Evolutionary conservation across 1,284 basidiomycete species (phyloP).

Genomic region (Macrocystidia cucumis): DNA sequence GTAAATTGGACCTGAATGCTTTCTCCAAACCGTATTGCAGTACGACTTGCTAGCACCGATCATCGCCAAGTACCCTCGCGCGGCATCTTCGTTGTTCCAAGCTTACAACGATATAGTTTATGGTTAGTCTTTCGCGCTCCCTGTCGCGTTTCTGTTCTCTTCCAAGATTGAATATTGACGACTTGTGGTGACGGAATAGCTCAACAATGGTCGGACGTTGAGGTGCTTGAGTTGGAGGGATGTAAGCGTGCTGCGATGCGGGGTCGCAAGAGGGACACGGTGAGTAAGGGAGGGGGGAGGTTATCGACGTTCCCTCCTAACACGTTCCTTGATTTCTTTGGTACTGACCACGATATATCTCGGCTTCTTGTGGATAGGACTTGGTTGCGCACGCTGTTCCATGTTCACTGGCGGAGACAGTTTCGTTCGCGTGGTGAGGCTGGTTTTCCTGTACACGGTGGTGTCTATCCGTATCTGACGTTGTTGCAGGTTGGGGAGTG

Average conservation of each 20-base stretch:
- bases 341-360: constrained; percentile 21
- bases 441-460: not conserved
- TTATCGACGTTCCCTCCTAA: no score
- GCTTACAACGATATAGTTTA: constrained; percentile 54
- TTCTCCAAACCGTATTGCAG: no score
- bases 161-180: no score
- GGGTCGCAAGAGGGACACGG: constrained; percentile 49
- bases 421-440: constrained; percentile 39
- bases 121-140: constrained; percentile 26
- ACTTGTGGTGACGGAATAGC: no score
- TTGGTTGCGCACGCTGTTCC: constrained; percentile 62
- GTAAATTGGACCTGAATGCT: no score
- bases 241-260: constrained; percentile 52
- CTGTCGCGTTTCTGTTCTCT: not conserved
- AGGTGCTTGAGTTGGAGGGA: constrained; percentile 49
- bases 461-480: not conserved
- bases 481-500: constrained; percentile 41
- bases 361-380: no score
- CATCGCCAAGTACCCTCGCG: constrained; percentile 43
- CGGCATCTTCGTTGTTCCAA: constrained; percentile 46
- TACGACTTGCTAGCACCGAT: constrained; percentile 26
- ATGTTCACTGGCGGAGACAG: constrained; percentile 55
- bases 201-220: constrained; percentile 62
- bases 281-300: no score
- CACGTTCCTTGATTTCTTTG: constrained; percentile 2